A percentile compares a stretch with the other conserved stretches of the same genome.
Evolutionary conservation across 176 grass and related monocot species (phyloP).

Genomic region (Carex kokanica): DNA sequence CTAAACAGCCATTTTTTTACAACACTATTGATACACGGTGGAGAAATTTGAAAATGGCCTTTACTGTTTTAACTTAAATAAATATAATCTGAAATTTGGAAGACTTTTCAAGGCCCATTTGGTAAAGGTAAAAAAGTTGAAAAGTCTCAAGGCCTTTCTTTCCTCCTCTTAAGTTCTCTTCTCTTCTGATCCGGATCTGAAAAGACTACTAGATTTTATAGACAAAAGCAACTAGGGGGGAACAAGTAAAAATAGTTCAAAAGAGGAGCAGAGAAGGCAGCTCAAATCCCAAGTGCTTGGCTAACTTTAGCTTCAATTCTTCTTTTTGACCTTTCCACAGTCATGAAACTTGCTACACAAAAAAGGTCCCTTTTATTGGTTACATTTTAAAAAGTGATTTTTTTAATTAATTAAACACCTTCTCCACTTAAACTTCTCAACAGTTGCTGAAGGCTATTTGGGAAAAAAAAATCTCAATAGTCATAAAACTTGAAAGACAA

Average conservation of each 20-base stretch:
- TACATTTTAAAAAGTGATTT: no score
- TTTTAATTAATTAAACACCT: no score
- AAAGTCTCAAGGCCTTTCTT: not conserved
- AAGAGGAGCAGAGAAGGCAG: constrained; percentile 5
- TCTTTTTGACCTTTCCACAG: constrained; percentile 21
- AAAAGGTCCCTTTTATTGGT: not conserved
- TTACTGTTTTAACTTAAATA: no score
- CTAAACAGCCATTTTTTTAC: no score
- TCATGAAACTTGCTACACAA: constrained; percentile 12
- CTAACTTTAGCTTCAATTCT: constrained; percentile 30
- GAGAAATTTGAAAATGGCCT: no score
- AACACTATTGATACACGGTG: no score
- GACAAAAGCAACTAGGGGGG: not conserved
- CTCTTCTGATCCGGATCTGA: constrained; percentile 8
- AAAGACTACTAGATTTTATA: constrained; percentile 9
- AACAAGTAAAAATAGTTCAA: not conserved
- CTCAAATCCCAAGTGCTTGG: constrained; percentile 34
- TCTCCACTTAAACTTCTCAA: no score
- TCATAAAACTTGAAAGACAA: constrained; percentile 7
- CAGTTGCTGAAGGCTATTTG: no score
- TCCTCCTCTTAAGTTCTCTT: not conserved
- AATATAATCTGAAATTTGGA: no score
- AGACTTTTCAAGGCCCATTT: not conserved
- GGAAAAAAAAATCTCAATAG: no score
- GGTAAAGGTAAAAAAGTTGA: constrained; percentile 20